A percentile compares a stretch with the other conserved stretches of the same genome.
Conservation (phyloP, 202 grass and related monocot genomes). For the Panicum hallii region DNA sequence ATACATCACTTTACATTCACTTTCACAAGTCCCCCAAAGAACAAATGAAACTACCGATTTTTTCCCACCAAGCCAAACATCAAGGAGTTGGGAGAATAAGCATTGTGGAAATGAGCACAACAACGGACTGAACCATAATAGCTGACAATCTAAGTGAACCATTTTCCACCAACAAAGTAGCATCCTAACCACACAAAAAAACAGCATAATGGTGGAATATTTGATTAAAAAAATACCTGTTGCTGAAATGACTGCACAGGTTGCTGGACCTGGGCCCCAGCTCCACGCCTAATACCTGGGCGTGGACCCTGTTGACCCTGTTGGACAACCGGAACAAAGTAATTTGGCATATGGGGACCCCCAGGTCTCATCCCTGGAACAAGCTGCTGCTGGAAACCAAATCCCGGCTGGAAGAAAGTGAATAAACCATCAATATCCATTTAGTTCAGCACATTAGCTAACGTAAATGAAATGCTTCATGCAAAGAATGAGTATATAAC, state of each 20-base stretch:
- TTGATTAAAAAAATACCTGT: constrained; percentile 59
- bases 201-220: background rate
- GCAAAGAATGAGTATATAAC: background rate
- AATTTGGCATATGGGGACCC: constrained; percentile 80
- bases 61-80: background rate
- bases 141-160: background rate
- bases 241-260: constrained; percentile 72
- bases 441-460: constrained; percentile 10
- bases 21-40: background rate
- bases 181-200: background rate
- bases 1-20: constrained; percentile 6
- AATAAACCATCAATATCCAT: constrained; percentile 34
- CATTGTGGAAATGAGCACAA: background rate
- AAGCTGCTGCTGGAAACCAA: constrained; percentile 94
- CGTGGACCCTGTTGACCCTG: constrained; percentile 83
- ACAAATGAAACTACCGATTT: background rate
- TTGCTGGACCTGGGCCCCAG: constrained; percentile 73
- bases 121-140: background rate
- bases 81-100: background rate
- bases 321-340: constrained; percentile 88
- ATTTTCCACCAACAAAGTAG: constrained; percentile 8
- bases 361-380: constrained; percentile 94
- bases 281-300: constrained; percentile 75
- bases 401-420: constrained; percentile 66
- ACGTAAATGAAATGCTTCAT: constrained; percentile 28